phyloP scores from a whole-genome alignment of 2,329 filamentous ascomycete species.

The Elsinoe australis region DNA sequence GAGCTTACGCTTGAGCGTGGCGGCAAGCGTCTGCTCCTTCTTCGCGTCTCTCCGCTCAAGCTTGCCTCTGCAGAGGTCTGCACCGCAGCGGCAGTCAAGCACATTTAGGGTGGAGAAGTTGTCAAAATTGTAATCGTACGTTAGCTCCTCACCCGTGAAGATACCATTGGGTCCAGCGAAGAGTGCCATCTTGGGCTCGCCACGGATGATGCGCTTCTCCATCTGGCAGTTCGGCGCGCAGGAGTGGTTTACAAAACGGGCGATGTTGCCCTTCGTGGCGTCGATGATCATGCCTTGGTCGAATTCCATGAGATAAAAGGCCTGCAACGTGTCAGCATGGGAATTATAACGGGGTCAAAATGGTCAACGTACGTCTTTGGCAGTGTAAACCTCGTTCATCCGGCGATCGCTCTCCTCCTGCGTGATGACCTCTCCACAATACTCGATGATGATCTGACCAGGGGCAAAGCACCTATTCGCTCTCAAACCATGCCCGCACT shows the following conservation, averaged over 20 bases:
- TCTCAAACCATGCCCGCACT: conserved; percentile 85
- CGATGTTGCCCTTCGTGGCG: conserved; percentile 89
- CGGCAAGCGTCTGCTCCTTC: conserved; percentile 19
- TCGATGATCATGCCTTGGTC: conserved; percentile 99
- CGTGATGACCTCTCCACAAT: conserved; percentile 95
- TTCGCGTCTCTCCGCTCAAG: conserved; percentile 47
- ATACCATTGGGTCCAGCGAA: conserved; percentile 88
- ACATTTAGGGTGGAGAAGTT: conserved; percentile 56
- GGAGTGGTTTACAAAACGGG: conserved; percentile 95
- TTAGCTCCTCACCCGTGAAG: conserved; percentile 90
- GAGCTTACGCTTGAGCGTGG: conserved; percentile 18
- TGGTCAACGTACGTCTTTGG: conserved; percentile 65
- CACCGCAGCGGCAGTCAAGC: conserved; percentile 54
- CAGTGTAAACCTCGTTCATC: conserved; percentile 88
- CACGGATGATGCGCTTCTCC: conserved; percentile 94
- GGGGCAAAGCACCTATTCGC: conserved; percentile 80
- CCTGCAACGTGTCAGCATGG: conserved; percentile 46
- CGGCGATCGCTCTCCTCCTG: conserved; percentile 86
- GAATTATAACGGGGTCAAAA: not conserved
- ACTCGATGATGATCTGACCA: conserved; percentile 96
- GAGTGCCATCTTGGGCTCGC: conserved; percentile 90
- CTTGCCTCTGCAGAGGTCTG: conserved; percentile 51
- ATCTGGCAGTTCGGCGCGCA: conserved; percentile 90
- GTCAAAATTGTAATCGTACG: conserved; percentile 80
- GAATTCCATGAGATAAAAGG: conserved; percentile 97